phyloP scores from a whole-genome alignment of 116 monocot genomes.

The Dioscorea cayenensis region DNA sequence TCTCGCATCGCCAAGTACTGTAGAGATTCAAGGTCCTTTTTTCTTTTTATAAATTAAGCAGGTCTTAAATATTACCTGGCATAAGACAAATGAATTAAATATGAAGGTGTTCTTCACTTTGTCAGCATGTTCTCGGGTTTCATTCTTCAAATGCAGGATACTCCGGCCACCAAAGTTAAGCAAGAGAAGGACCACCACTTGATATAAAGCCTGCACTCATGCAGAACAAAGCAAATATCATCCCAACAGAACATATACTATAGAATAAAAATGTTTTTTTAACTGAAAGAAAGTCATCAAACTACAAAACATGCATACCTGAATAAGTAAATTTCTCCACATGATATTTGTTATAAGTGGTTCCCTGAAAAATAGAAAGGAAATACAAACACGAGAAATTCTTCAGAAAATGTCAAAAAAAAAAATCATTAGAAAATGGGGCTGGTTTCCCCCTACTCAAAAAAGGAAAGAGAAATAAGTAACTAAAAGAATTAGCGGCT shows the following conservation, averaged over 20 bases:
- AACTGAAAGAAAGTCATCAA: neutral
- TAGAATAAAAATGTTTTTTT: neutral
- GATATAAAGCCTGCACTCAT: constrained; percentile 35
- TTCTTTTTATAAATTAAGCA: too few species aligned
- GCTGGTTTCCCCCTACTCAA: neutral
- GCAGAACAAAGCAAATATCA: neutral
- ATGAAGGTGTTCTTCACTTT: constrained; percentile 72
- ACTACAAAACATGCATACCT: constrained; percentile 18
- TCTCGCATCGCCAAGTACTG: too few species aligned
- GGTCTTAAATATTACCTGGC: constrained; percentile 30
- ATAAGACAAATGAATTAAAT: constrained; percentile 68
- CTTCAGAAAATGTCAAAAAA: neutral
- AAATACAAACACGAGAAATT: neutral
- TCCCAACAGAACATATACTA: neutral
- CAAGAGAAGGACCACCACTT: constrained; percentile 50
- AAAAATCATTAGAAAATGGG: neutral
- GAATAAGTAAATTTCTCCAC: constrained; percentile 50
- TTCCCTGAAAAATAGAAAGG: constrained; percentile 27
- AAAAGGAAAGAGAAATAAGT: neutral
- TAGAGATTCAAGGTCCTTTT: too few species aligned
- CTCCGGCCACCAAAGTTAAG: constrained; percentile 58
- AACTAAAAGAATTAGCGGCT: neutral
- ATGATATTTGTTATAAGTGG: constrained; percentile 43
- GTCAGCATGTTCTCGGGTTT: constrained; percentile 37
- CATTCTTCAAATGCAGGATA: constrained; percentile 41